Percentiles rank a stretch among this genome's conserved stretches.
phyloP scores from a whole-genome alignment of 1,284 basidiomycete genomes.

The Moniliophthora roreri region DNA sequence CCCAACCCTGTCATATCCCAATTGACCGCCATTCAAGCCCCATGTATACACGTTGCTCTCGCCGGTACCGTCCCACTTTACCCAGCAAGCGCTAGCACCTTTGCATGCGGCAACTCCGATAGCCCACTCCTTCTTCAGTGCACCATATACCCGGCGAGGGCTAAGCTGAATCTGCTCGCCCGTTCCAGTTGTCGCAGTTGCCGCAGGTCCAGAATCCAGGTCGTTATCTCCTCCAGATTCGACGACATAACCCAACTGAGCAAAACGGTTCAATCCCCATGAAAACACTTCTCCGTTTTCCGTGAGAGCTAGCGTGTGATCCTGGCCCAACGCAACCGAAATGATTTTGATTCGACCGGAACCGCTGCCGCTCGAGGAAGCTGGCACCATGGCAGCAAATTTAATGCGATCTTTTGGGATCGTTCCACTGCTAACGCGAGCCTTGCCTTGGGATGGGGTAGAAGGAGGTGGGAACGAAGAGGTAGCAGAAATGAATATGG shows the following conservation, averaged over 20 bases:
- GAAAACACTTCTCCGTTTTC: constrained; percentile 80
- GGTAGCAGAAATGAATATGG: constrained; percentile 55
- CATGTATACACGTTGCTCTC: constrained; percentile 83
- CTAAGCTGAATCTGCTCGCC: constrained; percentile 14
- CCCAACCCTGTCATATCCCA: constrained; percentile 52
- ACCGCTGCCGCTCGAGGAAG: background rate
- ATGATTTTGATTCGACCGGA: constrained; percentile 30
- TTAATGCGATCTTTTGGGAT: background rate
- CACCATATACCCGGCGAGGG: constrained; percentile 39
- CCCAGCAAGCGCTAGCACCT: constrained; percentile 91
- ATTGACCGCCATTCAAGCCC: constrained; percentile 94
- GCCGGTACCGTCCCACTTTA: constrained; percentile 36
- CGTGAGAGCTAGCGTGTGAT: constrained; percentile 90
- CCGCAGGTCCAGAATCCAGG: background rate
- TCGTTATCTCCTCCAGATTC: constrained; percentile 69
- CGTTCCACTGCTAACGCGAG: constrained; percentile 20
- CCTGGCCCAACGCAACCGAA: constrained; percentile 85
- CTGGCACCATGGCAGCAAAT: constrained; percentile 7
- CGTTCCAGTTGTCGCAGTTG: constrained; percentile 6
- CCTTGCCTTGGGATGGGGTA: background rate
- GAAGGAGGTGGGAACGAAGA: background rate
- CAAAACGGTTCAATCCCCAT: constrained; percentile 90
- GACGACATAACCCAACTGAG: constrained; percentile 88
- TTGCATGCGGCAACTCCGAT: constrained; percentile 87
- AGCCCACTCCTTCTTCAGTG: constrained; percentile 80